Percentiles rank a stretch among this genome's conserved stretches.
Evolutionary conservation across 352 stramenopile genomes (phyloP).

Genomic region (Pythium volutum): DNA sequence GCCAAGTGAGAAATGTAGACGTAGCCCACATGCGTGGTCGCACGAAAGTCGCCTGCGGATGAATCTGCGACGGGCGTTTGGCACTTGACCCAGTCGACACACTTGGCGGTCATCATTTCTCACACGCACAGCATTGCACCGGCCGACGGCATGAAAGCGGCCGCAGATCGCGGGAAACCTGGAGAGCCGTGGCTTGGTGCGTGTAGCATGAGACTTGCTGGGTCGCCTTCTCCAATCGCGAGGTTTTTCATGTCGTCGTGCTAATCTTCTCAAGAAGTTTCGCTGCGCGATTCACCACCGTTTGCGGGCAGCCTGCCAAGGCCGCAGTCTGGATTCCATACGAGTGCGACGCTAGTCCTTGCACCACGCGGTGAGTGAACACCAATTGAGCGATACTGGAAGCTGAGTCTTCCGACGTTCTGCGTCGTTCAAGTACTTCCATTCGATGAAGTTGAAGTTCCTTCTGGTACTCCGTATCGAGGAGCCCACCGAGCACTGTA

Average conservation of each 20-base stretch:
- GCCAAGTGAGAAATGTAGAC: conserved; percentile 95
- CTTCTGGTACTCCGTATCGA: conserved; percentile 29
- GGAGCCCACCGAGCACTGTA: conserved; percentile 49
- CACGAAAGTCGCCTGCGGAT: conserved; percentile 94
- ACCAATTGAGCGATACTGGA: conserved; percentile 39
- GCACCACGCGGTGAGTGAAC: conserved; percentile 75
- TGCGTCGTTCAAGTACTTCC: conserved; percentile 49
- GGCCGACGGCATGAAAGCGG: conserved; percentile 85
- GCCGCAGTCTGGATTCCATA: conserved; percentile 79
- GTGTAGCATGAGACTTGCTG: conserved; percentile 82
- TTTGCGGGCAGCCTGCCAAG: conserved; percentile 53
- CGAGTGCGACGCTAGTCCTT: conserved; percentile 64
- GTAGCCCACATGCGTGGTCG: conserved; percentile 91
- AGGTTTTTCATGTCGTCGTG: conserved; percentile 88
- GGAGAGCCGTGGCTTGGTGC: conserved; percentile 85
- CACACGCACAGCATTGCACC: conserved; percentile 91
- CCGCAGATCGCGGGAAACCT: conserved; percentile 86
- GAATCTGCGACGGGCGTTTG: conserved; percentile 88
- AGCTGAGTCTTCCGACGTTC: conserved; percentile 4
- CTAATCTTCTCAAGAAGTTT: conserved; percentile 41
- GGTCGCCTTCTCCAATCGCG: conserved; percentile 85
- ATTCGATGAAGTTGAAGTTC: conserved; percentile 64
- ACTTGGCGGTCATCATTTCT: conserved; percentile 94
- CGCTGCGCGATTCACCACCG: conserved; percentile 45
- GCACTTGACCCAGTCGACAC: conserved; percentile 95